phyloP scores from a whole-genome alignment of 1,284 basidiomycete species.

The Earliella scabrosa region DNA sequence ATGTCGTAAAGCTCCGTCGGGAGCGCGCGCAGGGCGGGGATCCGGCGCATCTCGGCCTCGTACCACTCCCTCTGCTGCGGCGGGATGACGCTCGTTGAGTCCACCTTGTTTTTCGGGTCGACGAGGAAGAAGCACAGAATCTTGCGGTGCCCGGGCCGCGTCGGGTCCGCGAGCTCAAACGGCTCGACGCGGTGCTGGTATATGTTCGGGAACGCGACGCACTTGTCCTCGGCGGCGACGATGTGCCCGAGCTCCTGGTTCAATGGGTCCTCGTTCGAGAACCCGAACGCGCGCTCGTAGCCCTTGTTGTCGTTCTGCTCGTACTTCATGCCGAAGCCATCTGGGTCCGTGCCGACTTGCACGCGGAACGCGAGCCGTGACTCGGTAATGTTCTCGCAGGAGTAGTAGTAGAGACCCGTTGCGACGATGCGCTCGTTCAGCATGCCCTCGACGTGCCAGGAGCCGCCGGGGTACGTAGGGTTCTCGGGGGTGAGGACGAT shows the following conservation, averaged over 20 bases:
- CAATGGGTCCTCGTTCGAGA: not conserved
- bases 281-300: not conserved
- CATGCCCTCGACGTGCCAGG: conserved; percentile 38
- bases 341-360: conserved; percentile 3
- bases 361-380: conserved; percentile 18
- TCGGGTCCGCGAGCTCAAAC: conserved; percentile 31
- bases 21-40: not conserved
- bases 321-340: conserved; percentile 1
- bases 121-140: conserved; percentile 36
- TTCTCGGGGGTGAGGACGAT: conserved; percentile 34
- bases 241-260: conserved; percentile 16
- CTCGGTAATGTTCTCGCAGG: conserved; percentile 23
- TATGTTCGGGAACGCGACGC: conserved; percentile 16
- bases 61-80: conserved; percentile 10
- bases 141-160: conserved; percentile 33
- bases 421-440: conserved; percentile 44
- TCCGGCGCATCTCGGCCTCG: not conserved
- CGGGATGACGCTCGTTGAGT: conserved; percentile 8
- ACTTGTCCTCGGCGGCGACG: conserved; percentile 8
- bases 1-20: conserved; percentile 10
- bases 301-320: conserved; percentile 1
- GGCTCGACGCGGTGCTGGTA: conserved; percentile 25
- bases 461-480: conserved; percentile 30
- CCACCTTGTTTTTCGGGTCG: conserved; percentile 24
- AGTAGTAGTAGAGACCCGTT: conserved; percentile 20